A percentile compares a stretch with the other conserved stretches of the same genome.
phyloP scores from a whole-genome alignment of 768 basidiomycete species.

The Tricholoma matsutake region DNA sequence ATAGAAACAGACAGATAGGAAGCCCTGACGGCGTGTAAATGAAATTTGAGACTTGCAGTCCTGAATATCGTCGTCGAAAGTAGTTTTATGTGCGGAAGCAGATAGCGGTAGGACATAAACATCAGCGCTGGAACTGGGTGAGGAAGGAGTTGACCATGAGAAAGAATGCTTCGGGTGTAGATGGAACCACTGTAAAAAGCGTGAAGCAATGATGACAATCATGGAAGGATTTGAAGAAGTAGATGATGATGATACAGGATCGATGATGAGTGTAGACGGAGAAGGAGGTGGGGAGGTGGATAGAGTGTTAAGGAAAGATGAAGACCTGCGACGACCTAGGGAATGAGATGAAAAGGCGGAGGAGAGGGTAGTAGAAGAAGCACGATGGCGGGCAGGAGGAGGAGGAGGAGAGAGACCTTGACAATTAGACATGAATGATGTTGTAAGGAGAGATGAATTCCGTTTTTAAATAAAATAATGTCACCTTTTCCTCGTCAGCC shows the following conservation, averaged over 20 bases:
- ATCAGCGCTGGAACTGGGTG: constrained; percentile 38
- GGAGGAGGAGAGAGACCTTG: constrained; percentile 33
- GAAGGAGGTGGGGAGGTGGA: constrained; percentile 13
- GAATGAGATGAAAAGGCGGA: constrained; percentile 49
- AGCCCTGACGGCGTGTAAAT: constrained; percentile 11
- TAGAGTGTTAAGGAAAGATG: constrained; percentile 38
- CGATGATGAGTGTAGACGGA: constrained; percentile 5
- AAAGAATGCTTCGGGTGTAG: constrained; percentile 37
- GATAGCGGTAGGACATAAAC: constrained; percentile 55
- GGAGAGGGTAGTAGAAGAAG: constrained; percentile 57
- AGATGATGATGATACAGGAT: constrained; percentile 17
- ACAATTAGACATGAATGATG: constrained; percentile 17
- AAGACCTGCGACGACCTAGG: constrained; percentile 54
- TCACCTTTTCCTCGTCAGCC: constrained; percentile 4
- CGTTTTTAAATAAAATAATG: background rate
- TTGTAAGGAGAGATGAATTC: background rate
- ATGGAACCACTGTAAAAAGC: constrained; percentile 53
- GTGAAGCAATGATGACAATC: constrained; percentile 48
- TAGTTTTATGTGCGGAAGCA: constrained; percentile 36
- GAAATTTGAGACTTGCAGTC: constrained; percentile 27
- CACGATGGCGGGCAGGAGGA: constrained; percentile 41
- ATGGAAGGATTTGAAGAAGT: constrained; percentile 45
- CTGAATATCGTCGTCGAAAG: constrained; percentile 41
- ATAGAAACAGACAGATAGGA: constrained; percentile 26
- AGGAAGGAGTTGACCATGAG: constrained; percentile 44